Base-by-base conservation (phyloP, 352 stramenopile species). In the Pilasporangium apinafurcum region DNA sequence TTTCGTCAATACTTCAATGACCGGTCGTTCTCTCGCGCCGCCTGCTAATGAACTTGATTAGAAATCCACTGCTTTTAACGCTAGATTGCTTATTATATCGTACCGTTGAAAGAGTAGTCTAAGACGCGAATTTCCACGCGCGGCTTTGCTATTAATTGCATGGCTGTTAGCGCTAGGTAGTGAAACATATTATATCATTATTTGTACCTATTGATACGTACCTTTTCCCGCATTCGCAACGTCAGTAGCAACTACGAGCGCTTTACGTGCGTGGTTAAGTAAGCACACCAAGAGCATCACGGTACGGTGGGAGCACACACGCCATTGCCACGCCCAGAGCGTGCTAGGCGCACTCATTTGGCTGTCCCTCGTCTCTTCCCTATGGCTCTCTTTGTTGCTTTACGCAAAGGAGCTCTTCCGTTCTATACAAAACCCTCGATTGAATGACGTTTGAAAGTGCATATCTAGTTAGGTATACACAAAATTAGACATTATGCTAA, bases 1-100 rank as follows among this genome's bases (percentile, higher is more conserved):
- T 44, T 65, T 69, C 18, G 65, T 61, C 10, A 76, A 56, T 8
- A 82, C 58, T 38, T 78, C 59, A 29, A 82, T 66, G 17, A 71
- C 48, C 36, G 56, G 59, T 8, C 50, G 65, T 41, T 82, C 60
- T 8, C 40, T 58, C 1, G 53, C 51, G 21, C 55, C 65, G 24
- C 26, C 28, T 36, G 44, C 37, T 49, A 38, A 42, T 16, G n/a
- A 54, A 62, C 38, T n/a, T 0, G 4, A 37, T 17, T 14, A 21
- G 3, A 32, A 22, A 3, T 17, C n/a, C n/a, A n/a, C n/a, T 10
- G 13, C 1, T 29, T 26, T 18, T 20, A 9, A 4, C 7, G 13
- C 4, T 2, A 28, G 5, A 44, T n/a, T n/a, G n/a, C n/a, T n/a
- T n/a, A n/a, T n/a, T n/a, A n/a, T n/a, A n/a, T n/a, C 48, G 28